Base-by-base conservation (phyloP, 306 rosid genomes). In the Gillenia trifoliata region DNA sequence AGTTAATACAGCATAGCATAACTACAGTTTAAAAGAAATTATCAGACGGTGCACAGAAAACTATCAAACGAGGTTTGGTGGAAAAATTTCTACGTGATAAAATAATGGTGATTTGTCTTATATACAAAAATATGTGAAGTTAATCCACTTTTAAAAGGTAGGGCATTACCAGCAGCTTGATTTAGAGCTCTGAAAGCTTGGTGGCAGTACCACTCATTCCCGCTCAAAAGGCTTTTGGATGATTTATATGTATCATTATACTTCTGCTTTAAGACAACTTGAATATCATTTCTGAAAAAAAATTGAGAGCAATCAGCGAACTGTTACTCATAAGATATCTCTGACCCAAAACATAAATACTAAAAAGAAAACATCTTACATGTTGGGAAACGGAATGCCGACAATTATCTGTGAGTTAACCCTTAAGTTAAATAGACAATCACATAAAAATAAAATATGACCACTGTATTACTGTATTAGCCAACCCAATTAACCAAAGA, bases 121-220 rank as follows among this genome's bases (percentile, higher is more conserved):
- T 17, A 47, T 19, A 4, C 54, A 47, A 47, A 16, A 12, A 47
- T 12, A 6, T 47, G 54, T 47, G 16, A 47, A 15, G 19, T 47
- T 47, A 47, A 47, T 15, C 20, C 54, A 47, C 54, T 47, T 47
- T 47, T 6, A 47, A 50, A 76, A 49, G 60, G 66, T 38, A 50
- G 72, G 26, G 79, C n/a, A 34, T 54, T 86, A 91, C 97, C 98
- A 78, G 98, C 96, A 60, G 98, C 98, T 89, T 93, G 98, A 87
- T 91, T 93, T 80, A 91, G 66, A 83, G 94, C 98, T 79, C 98
- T 90, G 80, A 93, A 93, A 68, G 98, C 91, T 88, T 93, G 98
- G 62, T 93, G 92, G 84, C 97, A 89, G 79, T 93, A 93, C 97
- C 98, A 91, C 77, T 91, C 96, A 78, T 40, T 91, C 77, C 97